A percentile compares a stretch with the other conserved stretches of the same genome.
These are phyloP conservation scores for Coix lacrymajobi DNA, from an alignment of 176 grass and related monocot species.

Conservation along the genomic window DNA sequence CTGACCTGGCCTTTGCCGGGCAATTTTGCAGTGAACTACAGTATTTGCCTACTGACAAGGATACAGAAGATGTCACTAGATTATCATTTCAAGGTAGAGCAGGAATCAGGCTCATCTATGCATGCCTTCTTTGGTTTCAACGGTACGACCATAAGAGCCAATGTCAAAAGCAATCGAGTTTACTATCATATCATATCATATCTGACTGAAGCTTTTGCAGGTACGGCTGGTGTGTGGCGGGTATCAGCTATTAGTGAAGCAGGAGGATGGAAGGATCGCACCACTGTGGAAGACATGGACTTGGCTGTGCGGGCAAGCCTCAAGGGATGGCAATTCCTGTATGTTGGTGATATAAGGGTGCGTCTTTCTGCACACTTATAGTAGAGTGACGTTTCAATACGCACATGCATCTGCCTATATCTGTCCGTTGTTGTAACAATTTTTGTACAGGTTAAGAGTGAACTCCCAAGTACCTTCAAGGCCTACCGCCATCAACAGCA, in stretches of 20 bases:
- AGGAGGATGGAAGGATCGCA: slow-evolving; percentile 74
- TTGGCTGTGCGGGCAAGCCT: slow-evolving; percentile 67
- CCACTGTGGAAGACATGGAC: slow-evolving; percentile 83
- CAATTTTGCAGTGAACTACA: slow-evolving; percentile 61
- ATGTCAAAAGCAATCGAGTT: slow-evolving; percentile 5
- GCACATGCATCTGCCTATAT: not conserved
- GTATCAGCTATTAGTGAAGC: slow-evolving; percentile 52
- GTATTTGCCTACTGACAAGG: slow-evolving; percentile 61
- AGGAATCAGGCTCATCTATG: slow-evolving; percentile 67
- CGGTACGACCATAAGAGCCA: slow-evolving; percentile 47
- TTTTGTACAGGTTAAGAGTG: slow-evolving; percentile 58
- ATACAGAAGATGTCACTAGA: slow-evolving; percentile 80
- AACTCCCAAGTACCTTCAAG: slow-evolving; percentile 64
- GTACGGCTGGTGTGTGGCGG: slow-evolving; percentile 71
- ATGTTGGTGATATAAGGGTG: slow-evolving; percentile 60
- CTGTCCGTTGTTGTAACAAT: not conserved
- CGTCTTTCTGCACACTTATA: not conserved
- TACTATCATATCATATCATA: too few species aligned
- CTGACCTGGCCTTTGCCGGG: slow-evolving; percentile 43
- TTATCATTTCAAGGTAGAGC: slow-evolving; percentile 78
- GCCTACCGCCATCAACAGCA: slow-evolving; percentile 72
- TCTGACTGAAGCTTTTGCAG: slow-evolving; percentile 17
- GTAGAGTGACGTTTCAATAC: not conserved
- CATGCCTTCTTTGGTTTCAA: slow-evolving; percentile 77
- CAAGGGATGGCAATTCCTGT: slow-evolving; percentile 72